These are phyloP conservation scores for Chaetomium strumarium DNA, from an alignment of 2,329 filamentous ascomycete genomes.

Conservation along the genomic window DNA sequence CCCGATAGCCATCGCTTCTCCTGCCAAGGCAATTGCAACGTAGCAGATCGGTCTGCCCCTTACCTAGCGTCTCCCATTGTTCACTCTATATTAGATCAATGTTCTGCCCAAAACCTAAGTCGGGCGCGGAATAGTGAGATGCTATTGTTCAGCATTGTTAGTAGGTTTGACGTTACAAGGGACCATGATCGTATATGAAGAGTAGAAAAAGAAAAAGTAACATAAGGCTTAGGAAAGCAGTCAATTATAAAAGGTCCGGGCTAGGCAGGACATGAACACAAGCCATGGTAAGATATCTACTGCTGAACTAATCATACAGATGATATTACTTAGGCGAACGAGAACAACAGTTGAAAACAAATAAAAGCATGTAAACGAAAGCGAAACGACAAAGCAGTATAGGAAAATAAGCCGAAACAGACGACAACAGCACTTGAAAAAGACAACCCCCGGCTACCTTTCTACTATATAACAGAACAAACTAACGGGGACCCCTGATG, in stretches of 20 bases:
- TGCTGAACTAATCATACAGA: neutral
- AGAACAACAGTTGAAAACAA: neutral
- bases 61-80: neutral
- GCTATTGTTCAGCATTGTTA: neutral
- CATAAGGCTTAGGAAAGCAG: conserved; percentile 1
- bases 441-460: neutral
- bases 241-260: neutral
- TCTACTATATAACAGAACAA: neutral
- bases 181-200: neutral
- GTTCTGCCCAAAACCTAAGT: neutral
- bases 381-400: conserved; percentile 1
- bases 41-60: neutral
- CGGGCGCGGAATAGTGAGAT: neutral
- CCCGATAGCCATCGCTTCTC: neutral
- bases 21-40: neutral
- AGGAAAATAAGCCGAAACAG: conserved; percentile 4
- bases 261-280: neutral
- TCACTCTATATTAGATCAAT: neutral
- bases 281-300: neutral
- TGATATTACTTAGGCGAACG: neutral
- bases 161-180: neutral
- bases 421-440: neutral
- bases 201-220: neutral
- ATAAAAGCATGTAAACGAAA: neutral
- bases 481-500: neutral